phyloP scores from a whole-genome alignment of 164 flowering plant species.

The Stephania cephalantha region DNA sequence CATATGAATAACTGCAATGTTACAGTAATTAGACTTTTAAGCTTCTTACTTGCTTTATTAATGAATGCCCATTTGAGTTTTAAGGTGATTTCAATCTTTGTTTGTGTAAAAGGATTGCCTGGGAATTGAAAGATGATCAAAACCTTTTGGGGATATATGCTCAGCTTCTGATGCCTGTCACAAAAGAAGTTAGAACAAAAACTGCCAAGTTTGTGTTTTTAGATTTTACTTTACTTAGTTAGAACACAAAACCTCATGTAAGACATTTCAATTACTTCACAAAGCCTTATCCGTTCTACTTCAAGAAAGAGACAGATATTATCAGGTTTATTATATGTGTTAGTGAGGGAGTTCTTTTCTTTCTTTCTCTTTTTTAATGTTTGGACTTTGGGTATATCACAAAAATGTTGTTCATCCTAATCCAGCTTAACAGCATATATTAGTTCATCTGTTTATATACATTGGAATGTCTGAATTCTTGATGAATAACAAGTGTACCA shows the following conservation, averaged over 20 bases:
- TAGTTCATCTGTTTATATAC: background rate
- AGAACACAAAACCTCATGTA: no score
- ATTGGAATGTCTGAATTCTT: background rate
- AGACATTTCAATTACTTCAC: background rate
- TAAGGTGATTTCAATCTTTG: no score
- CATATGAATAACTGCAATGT: background rate
- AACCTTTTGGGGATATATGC: background rate
- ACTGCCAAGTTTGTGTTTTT: no score
- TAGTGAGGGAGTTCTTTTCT: background rate
- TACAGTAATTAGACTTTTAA: background rate
- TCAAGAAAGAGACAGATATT: background rate
- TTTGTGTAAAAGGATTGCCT: no score
- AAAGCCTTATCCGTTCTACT: background rate
- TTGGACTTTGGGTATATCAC: constrained; percentile 1
- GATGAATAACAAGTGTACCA: background rate
- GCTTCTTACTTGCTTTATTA: background rate
- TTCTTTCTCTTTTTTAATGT: background rate
- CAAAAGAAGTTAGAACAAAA: no score
- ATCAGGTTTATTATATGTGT: no score
- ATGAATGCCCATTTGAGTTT: background rate
- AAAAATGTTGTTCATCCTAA: background rate
- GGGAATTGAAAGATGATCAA: no score
- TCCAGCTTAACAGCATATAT: background rate
- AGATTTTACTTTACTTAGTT: no score
- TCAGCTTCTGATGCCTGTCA: background rate